These are phyloP conservation scores for Hyaloperonospora brassicae DNA, from an alignment of 352 stramenopile species.

Conservation along the genomic window DNA sequence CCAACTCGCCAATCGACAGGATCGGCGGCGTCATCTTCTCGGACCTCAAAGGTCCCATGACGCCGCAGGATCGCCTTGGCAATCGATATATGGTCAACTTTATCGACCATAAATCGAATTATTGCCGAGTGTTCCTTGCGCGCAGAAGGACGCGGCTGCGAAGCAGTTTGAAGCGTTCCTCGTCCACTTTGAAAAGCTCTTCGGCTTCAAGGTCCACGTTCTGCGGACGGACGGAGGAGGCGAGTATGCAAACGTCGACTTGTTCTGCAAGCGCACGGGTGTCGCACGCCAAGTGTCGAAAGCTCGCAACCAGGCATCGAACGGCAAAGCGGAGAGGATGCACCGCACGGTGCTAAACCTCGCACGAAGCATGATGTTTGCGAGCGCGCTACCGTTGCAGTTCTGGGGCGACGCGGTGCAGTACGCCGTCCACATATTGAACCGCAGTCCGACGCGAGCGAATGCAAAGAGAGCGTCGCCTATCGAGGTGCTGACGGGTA, in stretches of 20 bases:
- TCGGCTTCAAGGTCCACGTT: constrained; percentile 7
- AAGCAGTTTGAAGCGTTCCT: constrained; percentile 10
- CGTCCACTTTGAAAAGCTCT: constrained; percentile 11
- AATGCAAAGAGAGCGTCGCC: constrained; percentile 10
- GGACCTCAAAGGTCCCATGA: too few relatives aligned
- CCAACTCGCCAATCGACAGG: too few relatives aligned
- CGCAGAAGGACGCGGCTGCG: not conserved
- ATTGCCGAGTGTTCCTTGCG: not conserved
- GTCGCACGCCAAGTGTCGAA: constrained; percentile 17
- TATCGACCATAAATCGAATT: not conserved
- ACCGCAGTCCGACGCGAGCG: constrained; percentile 12
- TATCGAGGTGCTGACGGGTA: constrained; percentile 4
- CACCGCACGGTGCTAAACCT: constrained; percentile 30
- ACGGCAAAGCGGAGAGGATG: constrained; percentile 26
- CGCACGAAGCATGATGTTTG: constrained; percentile 22
- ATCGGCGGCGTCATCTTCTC: too few relatives aligned
- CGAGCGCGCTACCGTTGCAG: constrained; percentile 8
- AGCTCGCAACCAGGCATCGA: constrained; percentile 8
- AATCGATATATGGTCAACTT: not conserved
- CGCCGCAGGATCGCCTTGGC: too few relatives aligned
- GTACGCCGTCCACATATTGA: constrained; percentile 25
- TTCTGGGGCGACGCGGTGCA: constrained; percentile 26
- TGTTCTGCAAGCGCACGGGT: constrained; percentile 17
- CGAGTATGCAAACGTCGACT: constrained; percentile 22
- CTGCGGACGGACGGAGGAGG: constrained; percentile 17